These are phyloP conservation scores for Boletus subluridellus DNA, from an alignment of 1,284 basidiomycete species.

Conservation along the genomic window DNA sequence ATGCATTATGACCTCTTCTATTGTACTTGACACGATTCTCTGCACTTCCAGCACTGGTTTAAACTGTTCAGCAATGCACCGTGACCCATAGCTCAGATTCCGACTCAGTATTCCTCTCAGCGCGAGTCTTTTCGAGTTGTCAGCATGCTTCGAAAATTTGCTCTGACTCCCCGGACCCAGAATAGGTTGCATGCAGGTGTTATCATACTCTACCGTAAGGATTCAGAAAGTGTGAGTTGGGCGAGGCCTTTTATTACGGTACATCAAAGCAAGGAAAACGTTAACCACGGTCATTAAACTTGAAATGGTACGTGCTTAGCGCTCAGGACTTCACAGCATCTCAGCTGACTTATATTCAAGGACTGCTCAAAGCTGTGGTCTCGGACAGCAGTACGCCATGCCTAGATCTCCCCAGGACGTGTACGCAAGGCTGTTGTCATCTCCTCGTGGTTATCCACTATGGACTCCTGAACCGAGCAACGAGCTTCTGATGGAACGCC, in stretches of 20 bases:
- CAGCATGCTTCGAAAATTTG: neutral
- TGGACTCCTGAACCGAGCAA: no score
- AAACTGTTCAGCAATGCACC: no score
- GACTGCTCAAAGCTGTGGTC: neutral
- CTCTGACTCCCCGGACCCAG: neutral
- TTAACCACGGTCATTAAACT: neutral
- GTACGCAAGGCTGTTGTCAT: no score
- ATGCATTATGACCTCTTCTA: no score
- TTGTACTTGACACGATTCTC: no score
- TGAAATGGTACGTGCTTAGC: neutral
- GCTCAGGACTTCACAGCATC: neutral
- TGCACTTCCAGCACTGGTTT: no score
- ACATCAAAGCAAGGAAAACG: neutral
- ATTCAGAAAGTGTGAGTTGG: neutral
- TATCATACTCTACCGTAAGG: no score
- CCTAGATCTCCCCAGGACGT: neutral
- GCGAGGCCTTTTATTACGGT: neutral
- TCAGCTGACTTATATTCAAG: neutral
- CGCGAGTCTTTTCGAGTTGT: neutral
- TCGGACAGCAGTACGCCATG: neutral
- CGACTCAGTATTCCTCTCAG: neutral
- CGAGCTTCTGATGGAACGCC: no score
- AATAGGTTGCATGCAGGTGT: no score
- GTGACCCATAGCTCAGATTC: no score
- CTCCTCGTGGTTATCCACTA: no score